phyloP scores from a whole-genome alignment of 2,329 filamentous ascomycete genomes.

The Davidsoniella eucalypti region DNA sequence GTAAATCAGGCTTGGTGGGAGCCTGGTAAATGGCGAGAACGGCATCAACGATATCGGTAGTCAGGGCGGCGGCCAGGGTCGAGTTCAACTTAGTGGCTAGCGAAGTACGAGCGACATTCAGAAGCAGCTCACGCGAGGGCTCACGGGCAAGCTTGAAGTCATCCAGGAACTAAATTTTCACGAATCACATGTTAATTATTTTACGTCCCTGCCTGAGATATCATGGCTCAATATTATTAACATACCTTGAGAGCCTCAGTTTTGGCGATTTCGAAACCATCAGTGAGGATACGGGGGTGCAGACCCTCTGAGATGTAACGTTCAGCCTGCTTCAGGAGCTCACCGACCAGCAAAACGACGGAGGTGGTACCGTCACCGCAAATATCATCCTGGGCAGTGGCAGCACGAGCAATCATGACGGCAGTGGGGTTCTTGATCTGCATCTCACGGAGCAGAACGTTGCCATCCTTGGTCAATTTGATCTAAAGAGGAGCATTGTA shows the following conservation, averaged over 20 bases:
- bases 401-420: constrained; percentile 66
- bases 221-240: constrained; percentile 7
- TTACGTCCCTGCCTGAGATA: background rate
- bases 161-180: constrained; percentile 59
- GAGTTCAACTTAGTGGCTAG: constrained; percentile 89
- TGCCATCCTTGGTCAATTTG: constrained; percentile 98
- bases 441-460: constrained; percentile 62
- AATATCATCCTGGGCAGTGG: constrained; percentile 96
- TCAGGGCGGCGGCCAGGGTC: constrained; percentile 76
- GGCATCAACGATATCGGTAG: constrained; percentile 87
- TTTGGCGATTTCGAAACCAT: constrained; percentile 96
- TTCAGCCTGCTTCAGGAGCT: constrained; percentile 94
- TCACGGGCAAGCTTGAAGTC: constrained; percentile 77
- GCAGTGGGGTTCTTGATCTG: constrained; percentile 98
- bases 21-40: constrained; percentile 86
- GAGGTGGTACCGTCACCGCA: constrained; percentile 96
- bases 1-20: constrained; percentile 82
- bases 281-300: constrained; percentile 89
- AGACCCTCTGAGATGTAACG: constrained; percentile 93
- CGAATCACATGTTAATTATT: constrained; percentile 10
- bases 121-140: constrained; percentile 82
- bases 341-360: constrained; percentile 85
- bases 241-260: constrained; percentile 68
- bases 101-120: constrained; percentile 86
- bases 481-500: constrained; percentile 39